These are phyloP conservation scores for Yamadazyma kitorensis DNA, from an alignment of 805 yeast genomes.

Conservation along the genomic window DNA sequence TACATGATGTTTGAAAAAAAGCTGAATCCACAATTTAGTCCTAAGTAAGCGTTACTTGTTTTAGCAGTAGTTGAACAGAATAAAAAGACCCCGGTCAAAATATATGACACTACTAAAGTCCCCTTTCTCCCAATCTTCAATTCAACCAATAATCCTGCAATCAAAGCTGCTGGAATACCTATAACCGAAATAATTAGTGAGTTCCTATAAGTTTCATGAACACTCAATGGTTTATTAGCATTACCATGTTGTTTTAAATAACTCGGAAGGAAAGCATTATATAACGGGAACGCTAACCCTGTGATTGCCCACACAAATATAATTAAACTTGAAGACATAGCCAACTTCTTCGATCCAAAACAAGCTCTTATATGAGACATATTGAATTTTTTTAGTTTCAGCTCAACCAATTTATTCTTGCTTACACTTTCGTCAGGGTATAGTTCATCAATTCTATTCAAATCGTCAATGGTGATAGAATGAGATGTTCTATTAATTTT, in stretches of 20 bases:
- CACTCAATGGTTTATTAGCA: slow-evolving; percentile 25
- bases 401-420: slow-evolving; percentile 21
- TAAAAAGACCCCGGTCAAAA: slow-evolving; percentile 54
- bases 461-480: slow-evolving; percentile 45
- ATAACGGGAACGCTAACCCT: slow-evolving; percentile 58
- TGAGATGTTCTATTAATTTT: slow-evolving; percentile 39
- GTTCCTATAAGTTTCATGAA: slow-evolving; percentile 30
- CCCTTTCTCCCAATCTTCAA: slow-evolving; percentile 54
- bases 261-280: slow-evolving; percentile 52
- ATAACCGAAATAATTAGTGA: slow-evolving; percentile 28
- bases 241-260: slow-evolving; percentile 45
- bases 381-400: slow-evolving; percentile 25
- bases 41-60: slow-evolving; percentile 43
- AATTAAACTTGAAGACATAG: slow-evolving; percentile 40
- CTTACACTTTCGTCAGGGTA: slow-evolving; percentile 10
- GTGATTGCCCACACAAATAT: slow-evolving; percentile 53
- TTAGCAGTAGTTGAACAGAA: slow-evolving; percentile 64
- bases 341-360: slow-evolving; percentile 45
- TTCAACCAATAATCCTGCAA: slow-evolving; percentile 33
- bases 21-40: slow-evolving; percentile 47
- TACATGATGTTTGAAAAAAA: slow-evolving; percentile 53
- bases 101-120: slow-evolving; percentile 49
- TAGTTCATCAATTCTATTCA: slow-evolving; percentile 41
- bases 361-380: slow-evolving; percentile 42
- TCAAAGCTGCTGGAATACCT: slow-evolving; percentile 32